Conservation (phyloP, 164 flowering plant species). For the Vitis cinerea region DNA sequence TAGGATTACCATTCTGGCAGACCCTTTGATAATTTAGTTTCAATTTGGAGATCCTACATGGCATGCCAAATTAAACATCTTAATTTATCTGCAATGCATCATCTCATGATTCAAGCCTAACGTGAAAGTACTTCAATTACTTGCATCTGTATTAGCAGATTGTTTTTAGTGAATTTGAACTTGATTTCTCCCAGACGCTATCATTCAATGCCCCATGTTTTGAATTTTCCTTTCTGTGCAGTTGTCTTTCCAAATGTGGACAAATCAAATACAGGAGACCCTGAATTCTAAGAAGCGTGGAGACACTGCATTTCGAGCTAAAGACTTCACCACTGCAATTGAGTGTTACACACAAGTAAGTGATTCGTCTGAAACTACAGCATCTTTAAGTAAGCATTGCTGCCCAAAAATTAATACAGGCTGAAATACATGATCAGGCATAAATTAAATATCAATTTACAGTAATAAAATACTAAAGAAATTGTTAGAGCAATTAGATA, state of each 20-base stretch:
- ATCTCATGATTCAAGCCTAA: no score
- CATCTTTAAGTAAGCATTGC: neutral
- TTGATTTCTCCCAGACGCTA: neutral
- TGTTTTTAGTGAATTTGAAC: neutral
- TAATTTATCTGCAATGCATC: no score
- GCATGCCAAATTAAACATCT: no score
- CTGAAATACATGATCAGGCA: no score
- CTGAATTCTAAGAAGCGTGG: slow-evolving; percentile 52
- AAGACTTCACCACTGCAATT: slow-evolving; percentile 47
- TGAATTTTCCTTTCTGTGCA: slow-evolving; percentile 16
- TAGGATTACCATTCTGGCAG: no score
- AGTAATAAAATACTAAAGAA: no score
- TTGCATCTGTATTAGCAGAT: neutral
- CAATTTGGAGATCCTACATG: no score
- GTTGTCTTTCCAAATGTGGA: slow-evolving; percentile 70
- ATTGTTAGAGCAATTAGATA: no score
- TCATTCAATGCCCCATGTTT: neutral
- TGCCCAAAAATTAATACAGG: no score
- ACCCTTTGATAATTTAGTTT: no score
- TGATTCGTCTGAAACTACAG: neutral
- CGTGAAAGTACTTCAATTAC: no score
- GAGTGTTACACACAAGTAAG: slow-evolving; percentile 53
- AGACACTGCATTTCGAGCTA: slow-evolving; percentile 53
- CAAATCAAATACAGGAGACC: slow-evolving; percentile 56
- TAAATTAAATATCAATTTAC: no score